phyloP scores from a whole-genome alignment of 805 yeast species.

The Nakazawaea ernobii region DNA sequence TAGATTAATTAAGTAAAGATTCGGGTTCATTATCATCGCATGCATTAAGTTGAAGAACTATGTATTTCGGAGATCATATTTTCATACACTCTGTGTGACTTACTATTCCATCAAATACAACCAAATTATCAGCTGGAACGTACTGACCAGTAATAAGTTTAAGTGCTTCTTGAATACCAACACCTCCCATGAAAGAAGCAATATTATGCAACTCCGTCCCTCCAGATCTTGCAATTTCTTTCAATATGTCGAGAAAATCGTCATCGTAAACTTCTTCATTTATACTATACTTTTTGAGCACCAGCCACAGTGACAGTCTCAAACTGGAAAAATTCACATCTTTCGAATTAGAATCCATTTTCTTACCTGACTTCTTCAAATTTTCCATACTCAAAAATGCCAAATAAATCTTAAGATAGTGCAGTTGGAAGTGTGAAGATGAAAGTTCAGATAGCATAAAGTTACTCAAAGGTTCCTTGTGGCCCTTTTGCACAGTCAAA shows the following conservation, averaged over 20 bases:
- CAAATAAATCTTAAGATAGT: conserved; percentile 28
- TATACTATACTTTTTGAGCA: conserved; percentile 16
- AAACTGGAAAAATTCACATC: conserved; percentile 16
- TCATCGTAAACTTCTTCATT: conserved; percentile 23
- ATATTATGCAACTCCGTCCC: conserved; percentile 50
- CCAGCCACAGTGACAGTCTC: conserved; percentile 15
- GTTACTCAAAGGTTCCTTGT: conserved; percentile 19
- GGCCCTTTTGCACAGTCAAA: conserved; percentile 46
- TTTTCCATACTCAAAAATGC: conserved; percentile 31
- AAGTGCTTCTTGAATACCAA: conserved; percentile 78
- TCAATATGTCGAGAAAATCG: conserved; percentile 31
- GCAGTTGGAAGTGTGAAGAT: conserved; percentile 5
- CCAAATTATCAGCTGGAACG: conserved; percentile 64
- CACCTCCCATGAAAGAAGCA: conserved; percentile 73
- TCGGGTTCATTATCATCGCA: background rate
- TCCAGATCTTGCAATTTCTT: conserved; percentile 33
- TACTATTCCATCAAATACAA: conserved; percentile 67
- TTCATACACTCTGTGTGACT: conserved; percentile 33
- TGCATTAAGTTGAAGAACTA: background rate
- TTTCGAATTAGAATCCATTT: conserved; percentile 16
- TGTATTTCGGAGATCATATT: background rate
- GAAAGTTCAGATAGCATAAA: conserved; percentile 1
- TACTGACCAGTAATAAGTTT: conserved; percentile 77
- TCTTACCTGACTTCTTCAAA: conserved; percentile 19
- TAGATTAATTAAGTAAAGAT: conserved; percentile 15